Evolutionary conservation across 805 yeast species (phyloP), one percentile per base, ranked within the genome.

Genomic region (Wickerhamiella galacta): DNA sequence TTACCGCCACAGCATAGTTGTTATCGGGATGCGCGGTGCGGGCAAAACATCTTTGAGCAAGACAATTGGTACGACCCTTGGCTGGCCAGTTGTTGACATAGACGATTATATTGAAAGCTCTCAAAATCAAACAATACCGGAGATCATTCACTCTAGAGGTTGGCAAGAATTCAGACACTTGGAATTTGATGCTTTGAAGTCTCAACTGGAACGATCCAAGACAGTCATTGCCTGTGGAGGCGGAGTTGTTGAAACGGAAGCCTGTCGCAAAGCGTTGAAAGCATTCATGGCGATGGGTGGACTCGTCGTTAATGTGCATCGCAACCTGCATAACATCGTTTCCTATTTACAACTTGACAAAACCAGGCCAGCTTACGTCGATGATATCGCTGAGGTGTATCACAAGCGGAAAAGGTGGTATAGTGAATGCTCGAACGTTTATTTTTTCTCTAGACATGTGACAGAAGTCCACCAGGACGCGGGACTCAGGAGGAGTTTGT

Each of bases 1-100:
- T 4, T 8, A 6, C 12, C 25, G 9, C 12, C 5, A 6, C 42
- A 70, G 80, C 47, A 70, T 85, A 35, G 67, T 83, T 30, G 68
- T 87, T 25, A 77, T 90, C 51, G 98, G 98, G 27, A 90, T 90
- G 98, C 70, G 98, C 53, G 98, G 95, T 14, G 93, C 95, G 16
- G 98, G 98, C 15, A 90, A 90, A 56, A 70, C 93, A 3, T 76
- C 93, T 1, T 64, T 83, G 46, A 75, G 94, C 26, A 64, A 69
- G 40, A 77, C 93, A 75, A 70, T 79, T 44, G 75, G 93, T 6
- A 56, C 66, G 19, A 63, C 68, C 21, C 58, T 81, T 36, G 85
- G 80, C 15, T 39, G 52, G 42, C 52, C 57, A 28, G 65, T 76
- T 34, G 50, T 80, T 24, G 99, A 90, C 48, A 57, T 87, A 38